A percentile compares a stretch with the other conserved stretches of the same genome.
Evolutionary conservation across 768 basidiomycete species (phyloP).

Genomic region (Pseudohyphozyma bogoriensis): DNA sequence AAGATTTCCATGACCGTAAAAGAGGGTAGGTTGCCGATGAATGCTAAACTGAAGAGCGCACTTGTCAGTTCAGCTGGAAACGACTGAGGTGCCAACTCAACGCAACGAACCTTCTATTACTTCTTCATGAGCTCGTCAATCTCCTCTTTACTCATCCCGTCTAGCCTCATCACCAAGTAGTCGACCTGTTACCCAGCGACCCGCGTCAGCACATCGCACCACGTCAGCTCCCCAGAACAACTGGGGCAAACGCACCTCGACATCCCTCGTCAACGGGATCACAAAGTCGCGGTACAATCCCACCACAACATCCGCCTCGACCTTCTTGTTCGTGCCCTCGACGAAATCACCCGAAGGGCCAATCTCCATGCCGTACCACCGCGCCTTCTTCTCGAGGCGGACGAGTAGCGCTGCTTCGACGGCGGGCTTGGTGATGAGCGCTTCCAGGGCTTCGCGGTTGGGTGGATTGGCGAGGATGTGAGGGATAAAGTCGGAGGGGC

Average conservation of each 20-base stretch:
- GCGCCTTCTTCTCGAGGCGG: conserved; percentile 77
- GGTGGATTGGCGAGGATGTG: conserved; percentile 77
- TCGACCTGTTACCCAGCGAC: conserved; percentile 72
- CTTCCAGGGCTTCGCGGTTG: conserved; percentile 63
- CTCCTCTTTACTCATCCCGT: conserved; percentile 70
- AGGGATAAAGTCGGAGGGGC: conserved; percentile 80
- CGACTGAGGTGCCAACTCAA: too few relatives aligned
- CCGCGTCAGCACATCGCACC: neutral
- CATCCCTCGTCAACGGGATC: conserved; percentile 94
- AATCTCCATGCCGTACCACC: conserved; percentile 69
- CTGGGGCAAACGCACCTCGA: conserved; percentile 93
- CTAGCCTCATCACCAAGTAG: conserved; percentile 80
- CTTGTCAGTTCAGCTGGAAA: too few relatives aligned
- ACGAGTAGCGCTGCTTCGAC: conserved; percentile 77
- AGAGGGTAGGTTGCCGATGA: too few relatives aligned
- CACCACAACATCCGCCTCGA: conserved; percentile 87
- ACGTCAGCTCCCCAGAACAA: neutral
- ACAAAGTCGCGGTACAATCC: conserved; percentile 89
- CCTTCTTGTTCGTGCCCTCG: conserved; percentile 45
- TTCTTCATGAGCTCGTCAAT: conserved; percentile 47
- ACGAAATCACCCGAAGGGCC: conserved; percentile 48
- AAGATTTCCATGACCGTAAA: too few relatives aligned
- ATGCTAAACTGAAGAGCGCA: too few relatives aligned
- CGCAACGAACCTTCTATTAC: too few relatives aligned
- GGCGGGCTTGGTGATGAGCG: conserved; percentile 90